A percentile compares a stretch with the other conserved stretches of the same genome.
Conservation (phyloP, 2,329 filamentous ascomycete species). For the Diplodia scrobiculata region DNA sequence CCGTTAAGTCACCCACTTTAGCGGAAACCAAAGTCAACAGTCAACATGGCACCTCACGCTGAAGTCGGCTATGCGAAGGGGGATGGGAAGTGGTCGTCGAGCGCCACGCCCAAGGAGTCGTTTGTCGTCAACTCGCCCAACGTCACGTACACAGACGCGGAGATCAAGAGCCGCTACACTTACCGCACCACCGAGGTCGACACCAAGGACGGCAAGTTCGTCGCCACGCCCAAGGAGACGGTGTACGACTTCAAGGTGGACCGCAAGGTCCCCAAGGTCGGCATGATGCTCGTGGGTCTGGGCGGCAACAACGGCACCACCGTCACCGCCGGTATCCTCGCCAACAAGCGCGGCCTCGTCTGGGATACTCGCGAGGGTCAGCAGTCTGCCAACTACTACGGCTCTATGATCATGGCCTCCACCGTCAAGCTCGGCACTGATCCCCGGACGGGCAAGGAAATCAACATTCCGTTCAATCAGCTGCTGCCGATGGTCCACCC, state of each 20-base stretch:
- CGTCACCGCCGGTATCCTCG: slow-evolving; percentile 94
- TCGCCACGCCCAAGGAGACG: slow-evolving; percentile 84
- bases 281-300: slow-evolving; percentile 96
- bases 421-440: slow-evolving; percentile 96
- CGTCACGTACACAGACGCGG: slow-evolving; percentile 81
- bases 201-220: slow-evolving; percentile 72
- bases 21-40: background rate
- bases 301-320: slow-evolving; percentile 98
- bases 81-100: slow-evolving; percentile 44
- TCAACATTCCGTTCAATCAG: slow-evolving; percentile 95
- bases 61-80: slow-evolving; percentile 61
- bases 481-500: slow-evolving; percentile 96
- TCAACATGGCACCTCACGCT: slow-evolving; percentile 88
- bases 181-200: slow-evolving; percentile 91
- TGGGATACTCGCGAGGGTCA: slow-evolving; percentile 95
- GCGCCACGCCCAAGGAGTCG: slow-evolving; percentile 57
- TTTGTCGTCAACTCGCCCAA: slow-evolving; percentile 92
- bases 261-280: slow-evolving; percentile 87
- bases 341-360: slow-evolving; percentile 79
- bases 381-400: slow-evolving; percentile 92
- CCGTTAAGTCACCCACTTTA: slow-evolving; percentile 39
- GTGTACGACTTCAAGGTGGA: slow-evolving; percentile 97
- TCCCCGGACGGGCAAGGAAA: slow-evolving; percentile 76
- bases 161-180: slow-evolving; percentile 91
- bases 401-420: slow-evolving; percentile 94